Conservation (phyloP, 257 asterid species). For the Nicotiana noctiflora region DNA sequence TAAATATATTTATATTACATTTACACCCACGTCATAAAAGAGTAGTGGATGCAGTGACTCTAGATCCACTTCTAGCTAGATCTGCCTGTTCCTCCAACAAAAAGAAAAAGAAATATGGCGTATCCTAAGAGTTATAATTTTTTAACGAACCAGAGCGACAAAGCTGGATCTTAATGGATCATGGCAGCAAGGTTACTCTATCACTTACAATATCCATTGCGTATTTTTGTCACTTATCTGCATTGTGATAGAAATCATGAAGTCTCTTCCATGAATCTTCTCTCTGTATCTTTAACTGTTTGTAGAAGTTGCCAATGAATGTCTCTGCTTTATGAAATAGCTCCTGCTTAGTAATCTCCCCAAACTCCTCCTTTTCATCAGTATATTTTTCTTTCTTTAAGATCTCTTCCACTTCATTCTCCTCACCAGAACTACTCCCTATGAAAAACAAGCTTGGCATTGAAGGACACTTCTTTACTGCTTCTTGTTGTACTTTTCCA, state of each 20-base stretch:
- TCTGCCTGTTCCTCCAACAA: background rate
- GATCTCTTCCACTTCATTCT: slow-evolving; percentile 5
- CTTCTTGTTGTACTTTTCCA: background rate
- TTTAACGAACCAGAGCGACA: no score
- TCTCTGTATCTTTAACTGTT: slow-evolving; percentile 59
- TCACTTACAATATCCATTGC: no score
- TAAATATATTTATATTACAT: background rate
- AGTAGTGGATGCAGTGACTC: background rate
- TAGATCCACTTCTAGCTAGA: background rate
- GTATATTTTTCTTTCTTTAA: slow-evolving; percentile 1
- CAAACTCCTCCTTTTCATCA: slow-evolving; percentile 17
- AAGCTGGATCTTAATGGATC: no score
- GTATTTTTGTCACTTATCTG: background rate
- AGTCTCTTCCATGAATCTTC: slow-evolving; percentile 43
- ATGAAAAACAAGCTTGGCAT: slow-evolving; percentile 40
- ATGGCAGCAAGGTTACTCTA: no score
- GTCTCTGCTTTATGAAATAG: slow-evolving; percentile 51
- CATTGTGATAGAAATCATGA: slow-evolving; percentile 24
- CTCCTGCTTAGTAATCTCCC: slow-evolving; percentile 33
- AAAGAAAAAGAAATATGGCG: background rate
- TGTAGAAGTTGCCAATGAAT: slow-evolving; percentile 55
- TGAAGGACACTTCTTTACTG: slow-evolving; percentile 19
- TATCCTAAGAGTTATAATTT: background rate
- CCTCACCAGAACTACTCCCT: slow-evolving; percentile 7
- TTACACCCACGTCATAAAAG: background rate